phyloP scores from a whole-genome alignment of 495 filamentous ascomycete species.

The Delitschia confertaspora region DNA sequence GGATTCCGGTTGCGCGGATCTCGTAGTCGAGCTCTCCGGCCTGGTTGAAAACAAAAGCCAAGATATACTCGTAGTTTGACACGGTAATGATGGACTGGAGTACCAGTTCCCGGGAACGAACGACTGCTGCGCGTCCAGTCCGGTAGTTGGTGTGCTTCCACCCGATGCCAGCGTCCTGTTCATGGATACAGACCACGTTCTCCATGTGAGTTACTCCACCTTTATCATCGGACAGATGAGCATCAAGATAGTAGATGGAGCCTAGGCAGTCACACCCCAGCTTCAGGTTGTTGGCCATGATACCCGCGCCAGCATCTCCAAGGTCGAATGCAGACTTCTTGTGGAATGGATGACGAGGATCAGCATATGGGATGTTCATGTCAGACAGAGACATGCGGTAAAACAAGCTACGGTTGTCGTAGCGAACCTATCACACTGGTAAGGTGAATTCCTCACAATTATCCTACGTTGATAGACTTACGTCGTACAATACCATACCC shows the following conservation, averaged over 20 bases:
- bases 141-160: conserved; percentile 83
- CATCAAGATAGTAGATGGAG: conserved; percentile 64
- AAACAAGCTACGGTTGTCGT: conserved; percentile 57
- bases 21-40: conserved; percentile 74
- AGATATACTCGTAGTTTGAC: conserved; percentile 60
- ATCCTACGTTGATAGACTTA: conserved; percentile 7
- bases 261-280: conserved; percentile 49
- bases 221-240: conserved; percentile 44
- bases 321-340: conserved; percentile 74
- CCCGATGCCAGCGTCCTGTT: conserved; percentile 62
- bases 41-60: conserved; percentile 79
- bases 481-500: conserved; percentile 59
- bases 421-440: conserved; percentile 39
- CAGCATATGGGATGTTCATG: conserved; percentile 73
- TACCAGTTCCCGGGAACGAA: conserved; percentile 61
- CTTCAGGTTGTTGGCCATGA: conserved; percentile 65
- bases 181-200: conserved; percentile 73
- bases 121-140: conserved; percentile 56
- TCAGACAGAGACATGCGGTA: conserved; percentile 62
- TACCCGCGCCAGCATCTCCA: conserved; percentile 64
- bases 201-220: conserved; percentile 54
- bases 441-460: not conserved
- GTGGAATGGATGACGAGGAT: conserved; percentile 63
- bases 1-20: conserved; percentile 71
- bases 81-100: conserved; percentile 57